Conservation (phyloP, 2,329 filamentous ascomycete genomes). For the Dichotomopilus funicola region DNA sequence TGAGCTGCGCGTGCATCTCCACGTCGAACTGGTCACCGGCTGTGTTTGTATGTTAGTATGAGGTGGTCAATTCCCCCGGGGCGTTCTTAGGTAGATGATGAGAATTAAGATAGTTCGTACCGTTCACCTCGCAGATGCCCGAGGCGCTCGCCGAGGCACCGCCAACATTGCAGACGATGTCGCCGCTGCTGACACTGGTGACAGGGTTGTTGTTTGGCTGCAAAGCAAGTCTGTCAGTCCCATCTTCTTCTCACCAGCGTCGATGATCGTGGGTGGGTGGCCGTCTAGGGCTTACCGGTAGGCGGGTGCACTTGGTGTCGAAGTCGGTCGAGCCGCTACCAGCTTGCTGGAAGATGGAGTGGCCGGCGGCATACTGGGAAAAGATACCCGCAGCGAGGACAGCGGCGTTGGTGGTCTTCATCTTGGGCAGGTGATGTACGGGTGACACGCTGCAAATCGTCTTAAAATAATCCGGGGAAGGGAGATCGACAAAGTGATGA, state of each 20-base stretch:
- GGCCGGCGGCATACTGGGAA: conserved; percentile 11
- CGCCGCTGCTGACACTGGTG: conserved; percentile 33
- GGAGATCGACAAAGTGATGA: background rate
- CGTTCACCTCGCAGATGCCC: conserved; percentile 25
- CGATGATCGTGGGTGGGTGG: background rate
- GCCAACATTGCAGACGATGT: conserved; percentile 39
- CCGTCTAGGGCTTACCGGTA: conserved; percentile 14
- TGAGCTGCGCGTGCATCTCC: conserved; percentile 44
- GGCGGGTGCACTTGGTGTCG: conserved; percentile 14
- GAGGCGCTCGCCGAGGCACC: conserved; percentile 28
- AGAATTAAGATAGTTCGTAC: conserved; percentile 6
- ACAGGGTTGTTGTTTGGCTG: conserved; percentile 41
- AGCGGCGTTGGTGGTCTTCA: conserved; percentile 14
- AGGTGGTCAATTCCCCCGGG: too few species aligned
- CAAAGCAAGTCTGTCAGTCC: background rate
- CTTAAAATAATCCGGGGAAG: too few species aligned
- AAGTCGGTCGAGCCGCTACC: conserved; percentile 14
- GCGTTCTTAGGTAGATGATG: background rate
- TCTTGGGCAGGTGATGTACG: background rate
- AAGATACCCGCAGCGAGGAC: conserved; percentile 13
- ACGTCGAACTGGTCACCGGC: conserved; percentile 43
- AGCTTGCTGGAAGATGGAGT: conserved; percentile 20
- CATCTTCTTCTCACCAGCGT: background rate
- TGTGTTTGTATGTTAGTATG: conserved; percentile 1
- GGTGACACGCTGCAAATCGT: too few species aligned